These are phyloP conservation scores for Neonectria neomacrospora DNA, from an alignment of 2,329 filamentous ascomycete species.

Conservation along the genomic window DNA sequence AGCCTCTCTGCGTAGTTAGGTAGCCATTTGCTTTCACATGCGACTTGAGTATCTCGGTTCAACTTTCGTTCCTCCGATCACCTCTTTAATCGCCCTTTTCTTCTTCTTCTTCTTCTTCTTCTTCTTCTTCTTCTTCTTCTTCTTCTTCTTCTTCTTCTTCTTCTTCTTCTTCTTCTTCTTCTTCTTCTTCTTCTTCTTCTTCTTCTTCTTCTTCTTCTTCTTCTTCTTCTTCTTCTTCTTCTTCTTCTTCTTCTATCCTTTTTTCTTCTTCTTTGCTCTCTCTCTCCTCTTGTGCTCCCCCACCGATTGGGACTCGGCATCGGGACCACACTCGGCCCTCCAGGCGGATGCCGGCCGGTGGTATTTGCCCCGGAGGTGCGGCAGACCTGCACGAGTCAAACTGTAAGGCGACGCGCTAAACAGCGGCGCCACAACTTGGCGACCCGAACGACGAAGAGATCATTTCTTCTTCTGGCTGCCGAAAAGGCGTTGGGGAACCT, in stretches of 20 bases:
- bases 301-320: conserved; percentile 16
- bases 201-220: neutral
- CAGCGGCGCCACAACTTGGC: conserved; percentile 34
- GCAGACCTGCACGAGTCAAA: conserved; percentile 20
- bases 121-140: neutral
- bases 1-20: neutral
- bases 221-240: neutral
- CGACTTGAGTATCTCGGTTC: neutral
- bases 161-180: neutral
- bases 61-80: neutral
- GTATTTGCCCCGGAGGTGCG: conserved; percentile 12
- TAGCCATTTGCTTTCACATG: neutral
- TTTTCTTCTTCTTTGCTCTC: neutral
- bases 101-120: neutral
- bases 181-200: neutral
- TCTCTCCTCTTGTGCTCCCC: conserved; percentile 3
- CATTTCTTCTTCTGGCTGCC: conserved; percentile 2
- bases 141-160: neutral
- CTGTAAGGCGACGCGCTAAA: conserved; percentile 14
- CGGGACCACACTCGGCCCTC: conserved; percentile 16
- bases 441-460: conserved; percentile 9
- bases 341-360: conserved; percentile 9
- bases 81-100: neutral
- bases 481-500: conserved; percentile 16
- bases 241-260: neutral